Evolutionary conservation across 1,284 basidiomycete genomes (phyloP).

Genomic region (Ganoderma resinaceum): DNA sequence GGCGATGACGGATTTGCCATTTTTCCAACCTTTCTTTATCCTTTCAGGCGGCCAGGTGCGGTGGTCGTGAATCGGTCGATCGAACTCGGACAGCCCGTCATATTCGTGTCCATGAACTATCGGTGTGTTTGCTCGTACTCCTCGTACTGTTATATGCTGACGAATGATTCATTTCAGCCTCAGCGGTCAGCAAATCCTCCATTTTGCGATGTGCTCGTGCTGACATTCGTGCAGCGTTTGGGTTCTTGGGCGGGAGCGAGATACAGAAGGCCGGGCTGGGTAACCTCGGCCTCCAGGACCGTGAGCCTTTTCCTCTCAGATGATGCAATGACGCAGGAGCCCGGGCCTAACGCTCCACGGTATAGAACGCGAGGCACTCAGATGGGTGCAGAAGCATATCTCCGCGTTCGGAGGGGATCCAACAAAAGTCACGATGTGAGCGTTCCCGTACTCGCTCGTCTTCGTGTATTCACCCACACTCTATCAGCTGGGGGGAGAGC

Average conservation of each 20-base stretch:
- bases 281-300: conserved; percentile 62
- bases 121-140: conserved; percentile 21
- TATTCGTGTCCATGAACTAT: conserved; percentile 46
- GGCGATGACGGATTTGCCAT: not conserved
- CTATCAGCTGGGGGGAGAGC: conserved; percentile 49
- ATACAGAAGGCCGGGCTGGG: conserved; percentile 55
- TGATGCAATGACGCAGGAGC: not conserved
- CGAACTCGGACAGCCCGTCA: conserved; percentile 43
- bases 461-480: conserved; percentile 25
- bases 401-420: conserved; percentile 50
- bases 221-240: conserved; percentile 17
- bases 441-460: fast-evolving
- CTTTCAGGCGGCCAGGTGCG: conserved; percentile 25
- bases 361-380: conserved; percentile 47
- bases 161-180: not conserved
- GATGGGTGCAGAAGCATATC: conserved; percentile 61
- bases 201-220: conserved; percentile 8
- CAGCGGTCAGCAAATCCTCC: conserved; percentile 5
- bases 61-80: conserved; percentile 44
- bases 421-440: conserved; percentile 43
- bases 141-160: not conserved
- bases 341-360: not conserved
- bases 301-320: conserved; percentile 40
- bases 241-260: conserved; percentile 45
- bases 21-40: not conserved